Base-by-base conservation (phyloP, 345 rosid genomes). In the Atalantia buxifolia region DNA sequence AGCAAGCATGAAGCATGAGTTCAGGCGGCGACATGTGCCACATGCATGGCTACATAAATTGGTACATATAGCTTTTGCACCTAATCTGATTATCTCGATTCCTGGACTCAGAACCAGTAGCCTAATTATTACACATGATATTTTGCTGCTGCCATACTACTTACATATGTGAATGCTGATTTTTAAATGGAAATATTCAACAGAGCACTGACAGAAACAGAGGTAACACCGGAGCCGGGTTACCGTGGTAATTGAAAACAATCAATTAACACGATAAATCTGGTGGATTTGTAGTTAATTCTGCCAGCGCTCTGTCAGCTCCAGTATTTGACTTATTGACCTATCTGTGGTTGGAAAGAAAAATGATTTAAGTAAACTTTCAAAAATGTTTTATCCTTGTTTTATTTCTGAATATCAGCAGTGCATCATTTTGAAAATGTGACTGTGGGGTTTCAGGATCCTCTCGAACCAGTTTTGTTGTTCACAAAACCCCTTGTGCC, bases 401-500 rank as follows among this genome's bases (percentile, higher is more conserved):
- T 71, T 48, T 42, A 1, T 69, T 22, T 38, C 24, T 35, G 24
- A 62, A 38, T 40, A 66, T 60, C 31, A 61, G 40, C 50, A 36
- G 9, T 28, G 25, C 72, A 33, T 60, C 67, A 5, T 60, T 33
- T 35, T 75, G 66, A 74, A 67, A 35, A 12, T 63, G 22, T 56
- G 33, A 40, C 60, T 21, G 7, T 65, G 22, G 74, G 82, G 67
- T 72, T 80, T 77, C 92, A 96, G 99, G 98, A 92, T 88, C 94
- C 95, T 79, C 81, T 85, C 56, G 98, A 96, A 90, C 98, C 99
- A 0, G 90, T 92, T 53, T 78, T 96, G 81, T 80, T 96, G 78
- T 96, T 94, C 86, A 90, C 98, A 48, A 94, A 96, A 77, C 97
- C 99, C 57, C 84, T 94, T 14, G 92, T 96, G 81, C 92, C 97